Conservation (phyloP, 2,329 filamentous ascomycete species). For the Cladosporium sp. region DNA sequence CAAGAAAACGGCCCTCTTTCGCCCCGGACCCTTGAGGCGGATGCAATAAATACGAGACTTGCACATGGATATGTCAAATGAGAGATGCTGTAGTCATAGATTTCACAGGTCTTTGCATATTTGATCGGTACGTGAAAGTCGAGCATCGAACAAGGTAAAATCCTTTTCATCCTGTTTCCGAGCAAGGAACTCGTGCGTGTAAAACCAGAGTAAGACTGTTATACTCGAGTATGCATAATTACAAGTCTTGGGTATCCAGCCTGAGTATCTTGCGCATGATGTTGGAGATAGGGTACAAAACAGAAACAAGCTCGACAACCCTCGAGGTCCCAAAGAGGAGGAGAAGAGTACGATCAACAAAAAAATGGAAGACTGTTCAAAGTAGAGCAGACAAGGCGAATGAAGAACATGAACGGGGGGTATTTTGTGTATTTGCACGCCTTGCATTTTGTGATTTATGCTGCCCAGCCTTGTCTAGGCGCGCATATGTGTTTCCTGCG, state of each 20-base stretch:
- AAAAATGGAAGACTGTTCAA: neutral
- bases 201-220: too few species aligned
- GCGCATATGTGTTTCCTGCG: constrained; percentile 5
- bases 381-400: neutral
- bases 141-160: too few species aligned
- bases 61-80: neutral
- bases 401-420: neutral
- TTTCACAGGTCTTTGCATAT: neutral
- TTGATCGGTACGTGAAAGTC: too few species aligned
- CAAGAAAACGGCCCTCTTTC: neutral
- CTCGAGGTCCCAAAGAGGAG: neutral
- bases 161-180: too few species aligned
- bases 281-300: neutral
- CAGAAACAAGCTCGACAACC: constrained; percentile 2
- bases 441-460: constrained; percentile 12
- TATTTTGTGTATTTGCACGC: constrained; percentile 8
- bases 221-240: neutral
- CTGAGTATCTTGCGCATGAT: constrained; percentile 14
- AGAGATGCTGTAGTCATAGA: neutral
- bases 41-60: neutral
- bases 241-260: constrained; percentile 17
- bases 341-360: too few species aligned
- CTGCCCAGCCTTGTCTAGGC: constrained; percentile 16
- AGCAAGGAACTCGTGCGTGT: too few species aligned
- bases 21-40: neutral